These are phyloP conservation scores for Cokeromyces recurvatus DNA, from an alignment of 371 early-diverging fungal genomes.

Conservation along the genomic window DNA sequence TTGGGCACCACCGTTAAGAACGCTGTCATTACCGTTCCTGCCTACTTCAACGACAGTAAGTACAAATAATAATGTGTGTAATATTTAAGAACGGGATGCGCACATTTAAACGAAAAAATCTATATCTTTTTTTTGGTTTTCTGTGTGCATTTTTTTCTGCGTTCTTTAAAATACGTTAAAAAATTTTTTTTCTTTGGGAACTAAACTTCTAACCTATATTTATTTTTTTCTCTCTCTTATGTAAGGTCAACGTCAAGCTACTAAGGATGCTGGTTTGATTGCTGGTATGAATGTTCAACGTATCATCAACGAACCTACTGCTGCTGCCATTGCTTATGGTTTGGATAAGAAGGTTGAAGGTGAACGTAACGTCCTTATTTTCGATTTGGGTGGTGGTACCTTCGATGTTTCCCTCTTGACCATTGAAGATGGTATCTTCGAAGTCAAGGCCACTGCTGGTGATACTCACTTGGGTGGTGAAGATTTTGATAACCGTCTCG, in stretches of 20 bases:
- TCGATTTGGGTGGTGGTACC: slow-evolving; percentile 96
- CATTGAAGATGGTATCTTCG: slow-evolving; percentile 89
- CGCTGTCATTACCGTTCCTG: slow-evolving; percentile 96
- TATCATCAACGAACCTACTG: slow-evolving; percentile 96
- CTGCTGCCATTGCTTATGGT: slow-evolving; percentile 96
- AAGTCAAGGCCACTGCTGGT: slow-evolving; percentile 95
- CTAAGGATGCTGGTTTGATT: slow-evolving; percentile 81
- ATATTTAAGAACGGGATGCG: background rate
- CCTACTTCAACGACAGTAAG: slow-evolving; percentile 66
- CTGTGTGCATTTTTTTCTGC: too few relatives aligned
- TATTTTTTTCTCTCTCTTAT: slow-evolving; percentile 8
- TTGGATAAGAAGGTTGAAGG: slow-evolving; percentile 73
- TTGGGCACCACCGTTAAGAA: slow-evolving; percentile 76
- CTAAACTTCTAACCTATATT: slow-evolving; percentile 43
- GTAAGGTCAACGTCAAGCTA: slow-evolving; percentile 85
- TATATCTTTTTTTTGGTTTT: background rate
- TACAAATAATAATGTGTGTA: background rate
- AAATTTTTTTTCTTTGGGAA: background rate
- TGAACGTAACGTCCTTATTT: slow-evolving; percentile 87
- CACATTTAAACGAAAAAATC: background rate
- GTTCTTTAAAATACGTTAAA: too few relatives aligned
- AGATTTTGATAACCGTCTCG: slow-evolving; percentile 93
- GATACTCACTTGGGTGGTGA: slow-evolving; percentile 98
- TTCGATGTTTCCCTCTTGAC: slow-evolving; percentile 93
- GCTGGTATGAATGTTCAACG: slow-evolving; percentile 79